A percentile compares a stretch with the other conserved stretches of the same genome.
These are phyloP conservation scores for Penicillium herquei DNA, from an alignment of 495 filamentous ascomycete genomes.

Conservation along the genomic window DNA sequence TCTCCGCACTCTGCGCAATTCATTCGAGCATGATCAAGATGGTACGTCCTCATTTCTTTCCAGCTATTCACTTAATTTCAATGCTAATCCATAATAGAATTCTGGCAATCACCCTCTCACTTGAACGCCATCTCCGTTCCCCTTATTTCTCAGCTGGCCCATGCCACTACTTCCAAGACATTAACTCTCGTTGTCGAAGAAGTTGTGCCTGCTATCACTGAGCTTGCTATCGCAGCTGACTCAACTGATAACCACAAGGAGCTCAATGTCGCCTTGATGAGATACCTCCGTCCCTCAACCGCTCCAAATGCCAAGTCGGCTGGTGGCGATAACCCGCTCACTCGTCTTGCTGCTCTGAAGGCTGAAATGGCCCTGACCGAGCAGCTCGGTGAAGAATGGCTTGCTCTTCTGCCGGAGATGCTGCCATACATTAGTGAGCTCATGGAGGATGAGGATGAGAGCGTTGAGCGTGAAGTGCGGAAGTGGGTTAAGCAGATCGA, in stretches of 20 bases:
- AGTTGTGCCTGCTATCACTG: constrained; percentile 61
- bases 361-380: constrained; percentile 75
- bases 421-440: constrained; percentile 89
- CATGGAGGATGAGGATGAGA: constrained; percentile 93
- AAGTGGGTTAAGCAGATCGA: constrained; percentile 88
- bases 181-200: constrained; percentile 43
- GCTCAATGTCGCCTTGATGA: constrained; percentile 72
- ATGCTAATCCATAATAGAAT: constrained; percentile 42
- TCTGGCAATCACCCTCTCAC: constrained; percentile 89
- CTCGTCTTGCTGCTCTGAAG: constrained; percentile 72
- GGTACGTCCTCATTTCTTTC: constrained; percentile 33
- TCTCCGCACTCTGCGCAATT: constrained; percentile 64
- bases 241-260: constrained; percentile 87
- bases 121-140: constrained; percentile 67
- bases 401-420: constrained; percentile 87
- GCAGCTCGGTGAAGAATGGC: constrained; percentile 86
- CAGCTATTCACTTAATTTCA: background rate
- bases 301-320: constrained; percentile 56
- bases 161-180: constrained; percentile 44
- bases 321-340: constrained; percentile 45
- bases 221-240: constrained; percentile 72
- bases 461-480: constrained; percentile 81
- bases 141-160: constrained; percentile 65
- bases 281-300: constrained; percentile 68
- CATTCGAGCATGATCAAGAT: constrained; percentile 79